Base-by-base conservation (phyloP, 768 basidiomycete genomes). In the Lactifluus pinguis region DNA sequence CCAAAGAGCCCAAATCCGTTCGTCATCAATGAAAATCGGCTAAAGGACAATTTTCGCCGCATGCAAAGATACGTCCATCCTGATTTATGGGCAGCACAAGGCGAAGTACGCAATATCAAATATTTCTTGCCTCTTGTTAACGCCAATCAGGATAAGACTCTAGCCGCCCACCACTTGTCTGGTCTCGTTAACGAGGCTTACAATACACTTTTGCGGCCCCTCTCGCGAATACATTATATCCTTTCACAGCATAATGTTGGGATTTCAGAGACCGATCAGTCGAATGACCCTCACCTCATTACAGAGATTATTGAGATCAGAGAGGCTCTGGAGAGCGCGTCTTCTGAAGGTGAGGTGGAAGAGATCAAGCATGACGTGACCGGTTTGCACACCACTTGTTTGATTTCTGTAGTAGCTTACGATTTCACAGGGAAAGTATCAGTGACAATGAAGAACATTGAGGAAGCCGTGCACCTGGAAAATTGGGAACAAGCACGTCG, bases 11-110 rank as follows among this genome's bases (percentile, higher is more conserved):
- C 82, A 0, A 89, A 89, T 69, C 85, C 85, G 8, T 95, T 92
- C 72, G 71, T 77, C 15, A 73, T 98, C 47, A 84, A 93, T 69
- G 67, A 79, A 15, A 67, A 72, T 1, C 74, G 78, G 19, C 73
- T 97, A 60, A 86, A 83, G 70, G 74, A 76, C 39, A 78, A 80
- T 32, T 95, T 92, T 70, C 75, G 87, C 38, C 74, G 79, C 49
- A 82, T 87, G 3, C 94, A 95, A 69, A 78, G 83, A 21, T 74
- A 82, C 21, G 84, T 90, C 54, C 94, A 98, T 75, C 94, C 94
- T 0, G 94, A 98, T 70, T 78, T 84, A 13, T 95, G 89, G 87
- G 80, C 84, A 38, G 80, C 83, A 34, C 79, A 81, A 68, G 83
- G 83, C 58, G 72, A 79, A 61, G 89, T 87, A 64, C 55, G 72